A percentile compares a stretch with the other conserved stretches of the same genome.
phyloP scores from a whole-genome alignment of 768 basidiomycete species.

The Phallus indusiatus region DNA sequence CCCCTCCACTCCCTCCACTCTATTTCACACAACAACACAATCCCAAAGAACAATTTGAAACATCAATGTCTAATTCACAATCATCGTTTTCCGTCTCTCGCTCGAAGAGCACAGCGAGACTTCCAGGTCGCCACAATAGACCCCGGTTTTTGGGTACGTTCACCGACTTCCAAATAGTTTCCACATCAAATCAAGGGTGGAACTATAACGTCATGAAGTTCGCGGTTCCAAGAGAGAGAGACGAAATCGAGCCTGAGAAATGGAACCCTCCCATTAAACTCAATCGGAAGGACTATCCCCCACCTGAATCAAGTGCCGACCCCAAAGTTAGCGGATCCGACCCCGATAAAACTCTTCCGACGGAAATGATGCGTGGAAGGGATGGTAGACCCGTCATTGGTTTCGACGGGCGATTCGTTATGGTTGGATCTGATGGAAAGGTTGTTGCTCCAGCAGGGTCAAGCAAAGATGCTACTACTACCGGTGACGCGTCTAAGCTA shows the following conservation, averaged over 20 bases:
- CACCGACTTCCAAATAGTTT: constrained; percentile 71
- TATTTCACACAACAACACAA: too few relatives aligned
- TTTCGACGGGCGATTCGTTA: constrained; percentile 63
- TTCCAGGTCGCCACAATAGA: too few relatives aligned
- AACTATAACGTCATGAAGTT: constrained; percentile 93
- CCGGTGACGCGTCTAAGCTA: background rate
- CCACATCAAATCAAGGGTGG: constrained; percentile 75
- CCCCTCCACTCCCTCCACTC: too few relatives aligned
- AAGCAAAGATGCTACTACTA: constrained; percentile 13
- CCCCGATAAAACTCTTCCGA: constrained; percentile 29
- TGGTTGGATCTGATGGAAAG: constrained; percentile 68
- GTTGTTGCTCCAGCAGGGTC: constrained; percentile 40
- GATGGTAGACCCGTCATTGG: constrained; percentile 84
- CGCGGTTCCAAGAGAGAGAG: constrained; percentile 47
- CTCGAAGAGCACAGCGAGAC: too few relatives aligned
- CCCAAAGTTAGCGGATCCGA: background rate
- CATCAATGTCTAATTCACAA: too few relatives aligned
- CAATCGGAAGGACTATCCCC: constrained; percentile 72
- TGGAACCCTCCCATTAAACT: constrained; percentile 76
- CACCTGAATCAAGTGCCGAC: constrained; percentile 30
- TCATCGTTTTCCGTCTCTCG: too few relatives aligned
- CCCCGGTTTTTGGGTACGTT: constrained; percentile 23
- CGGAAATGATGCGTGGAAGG: constrained; percentile 68
- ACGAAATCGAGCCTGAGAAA: constrained; percentile 53
- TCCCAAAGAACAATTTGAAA: too few relatives aligned